These are phyloP conservation scores for Fragilaria radians DNA, from an alignment of 108 stramenopile species.

Conservation along the genomic window DNA sequence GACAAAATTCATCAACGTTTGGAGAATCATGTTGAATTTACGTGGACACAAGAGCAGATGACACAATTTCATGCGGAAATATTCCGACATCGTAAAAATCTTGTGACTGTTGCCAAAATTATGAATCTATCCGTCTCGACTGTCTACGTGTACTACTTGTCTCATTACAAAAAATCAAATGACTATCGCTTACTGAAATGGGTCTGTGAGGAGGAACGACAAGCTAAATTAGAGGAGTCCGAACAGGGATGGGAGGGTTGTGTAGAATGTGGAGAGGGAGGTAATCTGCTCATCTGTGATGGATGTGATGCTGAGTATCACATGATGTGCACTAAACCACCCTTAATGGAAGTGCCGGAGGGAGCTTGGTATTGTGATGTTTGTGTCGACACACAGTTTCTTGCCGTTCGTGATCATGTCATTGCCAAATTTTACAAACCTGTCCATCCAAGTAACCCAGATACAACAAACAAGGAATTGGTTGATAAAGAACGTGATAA, in stretches of 20 bases:
- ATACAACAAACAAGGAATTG: too few species aligned
- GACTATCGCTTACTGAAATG: slow-evolving; percentile 59
- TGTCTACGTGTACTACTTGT: slow-evolving; percentile 55
- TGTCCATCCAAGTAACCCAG: too few species aligned
- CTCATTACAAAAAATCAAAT: slow-evolving; percentile 58
- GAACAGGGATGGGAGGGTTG: slow-evolving; percentile 45
- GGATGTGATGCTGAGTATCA: slow-evolving; percentile 78
- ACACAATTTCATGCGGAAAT: slow-evolving; percentile 39
- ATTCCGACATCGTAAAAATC: slow-evolving; percentile 54
- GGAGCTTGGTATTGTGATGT: slow-evolving; percentile 69
- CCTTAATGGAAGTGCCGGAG: slow-evolving; percentile 50
- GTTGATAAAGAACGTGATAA: too few species aligned
- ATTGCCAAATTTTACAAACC: slow-evolving; percentile 7
- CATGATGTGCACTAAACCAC: slow-evolving; percentile 51
- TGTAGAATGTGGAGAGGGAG: slow-evolving; percentile 65
- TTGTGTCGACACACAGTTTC: slow-evolving; percentile 42
- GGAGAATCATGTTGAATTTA: slow-evolving; percentile 29
- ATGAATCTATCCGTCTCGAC: slow-evolving; percentile 1
- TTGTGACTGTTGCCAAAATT: slow-evolving; percentile 33
- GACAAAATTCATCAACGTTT: too few species aligned
- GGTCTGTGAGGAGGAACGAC: slow-evolving; percentile 29
- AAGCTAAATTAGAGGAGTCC: slow-evolving; percentile 9
- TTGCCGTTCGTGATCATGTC: slow-evolving; percentile 23
- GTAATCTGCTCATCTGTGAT: slow-evolving; percentile 76
- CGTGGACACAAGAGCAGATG: slow-evolving; percentile 65